Base-by-base conservation (phyloP, 345 rosid genomes). In the Salix exigua region DNA sequence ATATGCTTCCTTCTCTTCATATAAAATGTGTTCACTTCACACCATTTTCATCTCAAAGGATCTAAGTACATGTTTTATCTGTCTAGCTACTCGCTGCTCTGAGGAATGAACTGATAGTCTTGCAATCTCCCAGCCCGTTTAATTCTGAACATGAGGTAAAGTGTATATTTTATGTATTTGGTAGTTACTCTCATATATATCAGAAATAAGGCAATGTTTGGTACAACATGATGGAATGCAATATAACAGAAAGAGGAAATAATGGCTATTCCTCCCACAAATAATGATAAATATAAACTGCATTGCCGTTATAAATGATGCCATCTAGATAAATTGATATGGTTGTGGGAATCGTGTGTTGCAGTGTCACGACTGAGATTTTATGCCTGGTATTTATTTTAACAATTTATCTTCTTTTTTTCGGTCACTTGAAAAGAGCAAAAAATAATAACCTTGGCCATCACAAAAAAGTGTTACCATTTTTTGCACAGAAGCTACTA, bases 21-120 rank as follows among this genome's bases (percentile, higher is more conserved):
- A 50, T 31, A 25, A 67, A 40, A 26, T 40, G 12, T 61, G 19
- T 71, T 71, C 48, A 26, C 31, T 80, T 78, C 38, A 38, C 44
- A 4, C 64, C 64, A 25, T 63, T 55, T 66, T 70, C 70, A 66
- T 46, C 73, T 70, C 25, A 48, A 68, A 18, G 26, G 64, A 40
- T 55, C 55, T 66, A 1, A 46, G 40, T 80, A 60, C 37, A 70
- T 69, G 37, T 61, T 67, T 38, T 30, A 10, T 72, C 31, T 78
- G 77, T 71, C 74, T 85, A 96, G 98, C 87, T 96, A 92, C 87
- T 91, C 73, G 92, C 99, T 75, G 94, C 98, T 67, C 87, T 94
- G 81, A 86, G 89, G 87, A 96, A 96, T 75, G 93, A 96, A 81
- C 82, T 85, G 78, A 81, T 76, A 86, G 75, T 79, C 68, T 81